A percentile compares a stretch with the other conserved stretches of the same genome.
phyloP scores from a whole-genome alignment of 2,329 filamentous ascomycete species.

The Fusarium citri region DNA sequence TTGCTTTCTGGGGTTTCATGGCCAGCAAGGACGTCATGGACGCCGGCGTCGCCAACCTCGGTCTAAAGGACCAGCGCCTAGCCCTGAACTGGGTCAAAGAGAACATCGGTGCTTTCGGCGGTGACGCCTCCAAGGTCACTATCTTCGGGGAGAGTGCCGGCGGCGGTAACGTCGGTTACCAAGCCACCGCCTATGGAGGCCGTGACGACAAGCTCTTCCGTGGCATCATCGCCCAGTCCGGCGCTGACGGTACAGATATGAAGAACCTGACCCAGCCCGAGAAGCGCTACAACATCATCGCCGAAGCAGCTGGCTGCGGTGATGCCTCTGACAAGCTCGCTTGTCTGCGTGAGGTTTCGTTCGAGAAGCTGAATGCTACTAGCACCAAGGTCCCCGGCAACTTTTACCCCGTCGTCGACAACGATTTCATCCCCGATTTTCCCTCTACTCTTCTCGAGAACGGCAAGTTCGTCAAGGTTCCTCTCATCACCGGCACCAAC shows the following conservation, averaged over 20 bases:
- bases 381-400: slow-evolving; percentile 17
- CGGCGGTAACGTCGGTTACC: slow-evolving; percentile 60
- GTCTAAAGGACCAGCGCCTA: slow-evolving; percentile 62
- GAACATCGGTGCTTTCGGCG: slow-evolving; percentile 58
- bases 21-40: slow-evolving; percentile 55
- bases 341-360: slow-evolving; percentile 47
- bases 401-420: slow-evolving; percentile 48
- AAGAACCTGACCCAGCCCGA: slow-evolving; percentile 29
- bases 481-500: slow-evolving; percentile 72
- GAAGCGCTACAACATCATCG: slow-evolving; percentile 38
- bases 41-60: slow-evolving; percentile 56
- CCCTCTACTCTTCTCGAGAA: slow-evolving; percentile 64
- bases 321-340: slow-evolving; percentile 39
- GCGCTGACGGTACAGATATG: slow-evolving; percentile 49
- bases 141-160: slow-evolving; percentile 61
- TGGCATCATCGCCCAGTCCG: slow-evolving; percentile 63
- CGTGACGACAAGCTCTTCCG: slow-evolving; percentile 66
- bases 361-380: slow-evolving; percentile 38
- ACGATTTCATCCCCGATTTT: slow-evolving; percentile 54
- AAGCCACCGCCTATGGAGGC: slow-evolving; percentile 64
- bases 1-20: slow-evolving; percentile 59
- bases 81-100: slow-evolving; percentile 63
- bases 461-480: slow-evolving; percentile 72
- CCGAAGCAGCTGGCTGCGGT: slow-evolving; percentile 41
- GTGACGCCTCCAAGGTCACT: slow-evolving; percentile 58